These are phyloP conservation scores for Salvia sclarea DNA, from an alignment of 305 asterid genomes.

Conservation along the genomic window DNA sequence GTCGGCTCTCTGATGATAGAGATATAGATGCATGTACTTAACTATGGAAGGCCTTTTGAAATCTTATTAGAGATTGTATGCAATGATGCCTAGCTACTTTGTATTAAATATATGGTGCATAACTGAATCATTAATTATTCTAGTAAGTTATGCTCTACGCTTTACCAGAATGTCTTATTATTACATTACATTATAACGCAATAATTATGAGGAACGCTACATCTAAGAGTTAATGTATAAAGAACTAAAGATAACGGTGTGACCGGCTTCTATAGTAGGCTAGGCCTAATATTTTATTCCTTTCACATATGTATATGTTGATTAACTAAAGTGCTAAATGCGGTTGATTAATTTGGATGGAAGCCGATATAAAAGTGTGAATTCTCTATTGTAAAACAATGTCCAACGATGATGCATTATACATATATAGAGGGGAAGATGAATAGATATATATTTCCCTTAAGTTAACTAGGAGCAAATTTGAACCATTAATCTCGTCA, in stretches of 20 bases:
- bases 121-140: background rate
- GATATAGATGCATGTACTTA: constrained; percentile 4
- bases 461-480: too few species aligned
- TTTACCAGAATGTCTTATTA: background rate
- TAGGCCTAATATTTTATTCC: background rate
- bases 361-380: background rate
- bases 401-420: too few species aligned
- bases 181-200: too few species aligned
- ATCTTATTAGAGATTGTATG: background rate
- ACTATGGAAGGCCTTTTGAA: background rate
- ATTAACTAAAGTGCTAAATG: background rate
- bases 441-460: too few species aligned
- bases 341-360: background rate
- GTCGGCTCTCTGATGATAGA: background rate
- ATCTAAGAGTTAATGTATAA: too few species aligned
- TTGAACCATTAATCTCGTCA: too few species aligned
- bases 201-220: background rate
- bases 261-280: background rate
- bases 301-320: background rate
- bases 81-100: background rate
- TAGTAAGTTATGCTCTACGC: background rate
- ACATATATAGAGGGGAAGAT: too few species aligned
- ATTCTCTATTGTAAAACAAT: too few species aligned
- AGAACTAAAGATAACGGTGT: too few species aligned
- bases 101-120: background rate